Percentiles rank a stretch among this genome's conserved stretches.
Conservation (phyloP, 2,329 filamentous ascomycete species). For the Venturia oleaginea region DNA sequence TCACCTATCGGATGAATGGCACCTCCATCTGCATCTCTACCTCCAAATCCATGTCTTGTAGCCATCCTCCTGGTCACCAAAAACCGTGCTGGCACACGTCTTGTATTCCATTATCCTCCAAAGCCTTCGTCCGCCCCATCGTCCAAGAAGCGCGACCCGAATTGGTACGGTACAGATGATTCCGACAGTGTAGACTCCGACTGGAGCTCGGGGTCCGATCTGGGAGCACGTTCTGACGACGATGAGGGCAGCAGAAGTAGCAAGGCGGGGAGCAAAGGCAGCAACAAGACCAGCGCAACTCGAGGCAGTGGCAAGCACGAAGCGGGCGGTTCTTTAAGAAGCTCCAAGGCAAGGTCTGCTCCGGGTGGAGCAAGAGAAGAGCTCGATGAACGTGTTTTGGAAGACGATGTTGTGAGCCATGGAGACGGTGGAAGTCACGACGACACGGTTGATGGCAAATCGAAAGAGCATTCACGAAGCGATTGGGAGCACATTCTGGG, state of each 20-base stretch:
- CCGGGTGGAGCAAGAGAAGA: constrained; percentile 13
- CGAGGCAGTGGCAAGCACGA: background rate
- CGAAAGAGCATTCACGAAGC: background rate
- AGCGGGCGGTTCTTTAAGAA: background rate
- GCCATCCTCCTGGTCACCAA: constrained; percentile 32
- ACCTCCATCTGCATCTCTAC: constrained; percentile 11
- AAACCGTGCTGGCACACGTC: constrained; percentile 29
- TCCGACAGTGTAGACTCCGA: constrained; percentile 23
- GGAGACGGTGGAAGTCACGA: constrained; percentile 1
- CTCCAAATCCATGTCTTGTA: constrained; percentile 24
- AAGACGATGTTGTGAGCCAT: constrained; percentile 1
- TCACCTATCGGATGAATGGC: background rate
- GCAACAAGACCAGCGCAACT: constrained; percentile 5
- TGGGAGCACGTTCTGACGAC: background rate
- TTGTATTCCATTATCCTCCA: constrained; percentile 35
- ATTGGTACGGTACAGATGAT: constrained; percentile 31
- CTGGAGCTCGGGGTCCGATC: background rate
- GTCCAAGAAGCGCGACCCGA: constrained; percentile 23
- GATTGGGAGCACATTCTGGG: constrained; percentile 31
- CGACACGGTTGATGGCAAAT: constrained; percentile 3
- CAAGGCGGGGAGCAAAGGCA: constrained; percentile 4
- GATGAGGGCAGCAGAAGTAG: constrained; percentile 13
- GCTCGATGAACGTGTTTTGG: constrained; percentile 10
- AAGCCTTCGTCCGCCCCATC: constrained; percentile 27
- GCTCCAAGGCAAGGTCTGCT: constrained; percentile 15